Percentiles rank a stretch among this genome's conserved stretches.
These are phyloP conservation scores for Flaveria ramosissima DNA, from an alignment of 129 eudicot genomes.

Conservation along the genomic window DNA sequence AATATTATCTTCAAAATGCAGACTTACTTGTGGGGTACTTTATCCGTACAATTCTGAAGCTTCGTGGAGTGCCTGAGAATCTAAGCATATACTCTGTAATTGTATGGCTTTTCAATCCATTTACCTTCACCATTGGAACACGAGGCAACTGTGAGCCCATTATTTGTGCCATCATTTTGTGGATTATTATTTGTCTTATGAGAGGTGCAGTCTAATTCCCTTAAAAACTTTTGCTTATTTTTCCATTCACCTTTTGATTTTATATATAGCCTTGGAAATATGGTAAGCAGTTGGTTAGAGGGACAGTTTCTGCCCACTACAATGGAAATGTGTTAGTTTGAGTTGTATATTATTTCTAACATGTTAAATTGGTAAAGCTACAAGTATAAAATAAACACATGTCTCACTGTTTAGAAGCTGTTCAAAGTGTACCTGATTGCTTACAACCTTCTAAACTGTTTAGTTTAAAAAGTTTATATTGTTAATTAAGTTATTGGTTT, in stretches of 20 bases:
- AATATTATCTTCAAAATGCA: conserved; percentile 37
- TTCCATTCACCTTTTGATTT: background rate
- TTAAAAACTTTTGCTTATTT: background rate
- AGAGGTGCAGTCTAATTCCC: conserved; percentile 53
- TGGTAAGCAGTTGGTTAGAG: background rate
- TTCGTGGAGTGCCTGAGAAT: conserved; percentile 85
- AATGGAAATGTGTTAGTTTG: background rate
- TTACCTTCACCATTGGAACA: conserved; percentile 98
- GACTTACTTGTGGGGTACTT: conserved; percentile 87
- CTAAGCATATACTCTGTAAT: conserved; percentile 56
- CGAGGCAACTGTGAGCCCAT: conserved; percentile 99
- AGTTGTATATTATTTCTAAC: background rate
- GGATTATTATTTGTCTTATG: conserved; percentile 87
- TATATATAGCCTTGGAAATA: conserved; percentile 5
- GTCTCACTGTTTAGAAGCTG: background rate
- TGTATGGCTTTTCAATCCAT: conserved; percentile 97
- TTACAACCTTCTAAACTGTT: background rate
- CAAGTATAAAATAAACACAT: background rate
- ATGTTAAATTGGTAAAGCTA: background rate
- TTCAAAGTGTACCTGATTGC: background rate
- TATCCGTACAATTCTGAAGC: conserved; percentile 77
- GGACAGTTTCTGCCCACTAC: background rate
- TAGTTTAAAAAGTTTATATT: background rate
- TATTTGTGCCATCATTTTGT: conserved; percentile 86
- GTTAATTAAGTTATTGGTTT: background rate